Evolutionary conservation across 257 asterid species (phyloP), one percentile per base, ranked within the genome.

Genomic region (Lithospermum erythrorhizon): DNA sequence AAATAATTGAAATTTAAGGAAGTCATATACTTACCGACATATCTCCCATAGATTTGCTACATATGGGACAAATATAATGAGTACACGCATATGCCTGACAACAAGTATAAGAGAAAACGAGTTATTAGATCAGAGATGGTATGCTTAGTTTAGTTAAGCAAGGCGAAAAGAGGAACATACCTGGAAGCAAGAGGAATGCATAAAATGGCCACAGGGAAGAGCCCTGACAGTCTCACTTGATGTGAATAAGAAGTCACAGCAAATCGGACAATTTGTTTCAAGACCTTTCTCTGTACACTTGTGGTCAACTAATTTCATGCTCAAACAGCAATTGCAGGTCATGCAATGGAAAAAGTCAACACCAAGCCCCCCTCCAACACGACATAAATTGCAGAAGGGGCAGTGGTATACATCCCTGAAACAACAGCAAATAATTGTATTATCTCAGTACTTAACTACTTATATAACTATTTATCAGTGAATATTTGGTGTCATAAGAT

Each of bases 161-260:
- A 55, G 57, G 59, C 37, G 45, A 35, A 60, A 27, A 24, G 53
- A 30, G 25, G 14, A 62, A 57, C 60, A 55, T 47, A 90, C 98
- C 98, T 91, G 98, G 74, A 91, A 91, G 76, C 98, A 91, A 78
- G 96, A 94, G 52, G 98, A 91, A 74, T 91, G 98, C 93, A 91
- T 86, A 80, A 81, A 85, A 75, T 91, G 98, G 65, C 98, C 98
- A 68, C 98, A 91, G 21, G 96, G 98, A 66, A 91, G 96, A 68
- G 83, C 94, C 77, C 94, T 78, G 62, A 91, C 95, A 71, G 94
- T 65, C 54, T 89, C 77, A 72, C 95, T 91, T 61, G 98, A 91
- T 59, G 98, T 91, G 84, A 91, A 88, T 69, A 91, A 67, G 73
- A 85, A 85, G 60, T 91, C 98, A 49, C 95, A 91, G 74, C 98